Evolutionary conservation across 495 filamentous ascomycete species (phyloP), one percentile per base, ranked within the genome.

Genomic region (Tetracladium setigerum): DNA sequence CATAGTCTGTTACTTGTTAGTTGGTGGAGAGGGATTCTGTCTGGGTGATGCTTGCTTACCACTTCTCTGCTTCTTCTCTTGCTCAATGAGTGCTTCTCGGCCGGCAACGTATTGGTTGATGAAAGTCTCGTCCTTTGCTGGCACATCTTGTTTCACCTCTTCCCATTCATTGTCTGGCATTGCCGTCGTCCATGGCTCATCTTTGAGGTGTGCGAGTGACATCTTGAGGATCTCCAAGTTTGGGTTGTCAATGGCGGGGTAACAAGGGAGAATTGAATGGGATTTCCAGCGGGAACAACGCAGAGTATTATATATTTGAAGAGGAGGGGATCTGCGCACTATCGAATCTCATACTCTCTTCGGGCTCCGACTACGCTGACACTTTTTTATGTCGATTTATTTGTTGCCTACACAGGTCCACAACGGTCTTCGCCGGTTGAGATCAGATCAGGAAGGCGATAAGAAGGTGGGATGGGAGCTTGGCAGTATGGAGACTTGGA

Each of bases 1-100:
- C 66, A 51, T 77, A 64, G 62, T 86, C 82, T 55, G 30, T 8
- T 19, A 32, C 18, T 5, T 46, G 50, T 33, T 30, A 57, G 46
- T 22, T 48, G 42, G 33, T 18, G 14, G 7, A 3, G 33, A 13
- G 32, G 19, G 37, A 18, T 27, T 3, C 7, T 3, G 3, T 27
- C 22, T 27, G 22, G 22, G 7, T 41, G 7, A 31, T 9, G 43
- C 35, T 45, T 47, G 63, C 74, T 55, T 60, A 89, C 86, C 89
- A 64, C 88, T 90, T 38, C 91, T 78, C 49, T 86, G 78, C 54
- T 83, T 83, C 54, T 83, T 79, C 60, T 98, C 92, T 55, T 91
- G 73, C 6, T 67, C 72, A 40, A 95, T 84, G 36, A 96, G 70
- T 8, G 84, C 82, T 44, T 82, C 73, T n/a, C 91, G 79, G 9